Base-by-base conservation (phyloP, 805 yeast genomes). In the Starmera amethionina region DNA sequence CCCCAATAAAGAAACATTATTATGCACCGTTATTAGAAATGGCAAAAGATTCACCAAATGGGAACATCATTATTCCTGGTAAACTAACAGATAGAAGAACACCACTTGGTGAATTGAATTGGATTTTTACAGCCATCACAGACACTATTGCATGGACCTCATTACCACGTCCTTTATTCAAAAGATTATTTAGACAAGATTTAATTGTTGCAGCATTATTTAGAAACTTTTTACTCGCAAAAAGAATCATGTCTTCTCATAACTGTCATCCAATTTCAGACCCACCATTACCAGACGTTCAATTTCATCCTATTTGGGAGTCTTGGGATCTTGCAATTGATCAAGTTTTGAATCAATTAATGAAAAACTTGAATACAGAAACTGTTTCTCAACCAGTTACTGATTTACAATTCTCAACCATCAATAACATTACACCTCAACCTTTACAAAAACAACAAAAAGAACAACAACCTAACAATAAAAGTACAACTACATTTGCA, bases 61-160 rank as follows among this genome's bases (percentile, higher is more conserved):
- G 59, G 11, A 72, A 67, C 45, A 62, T 89, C 32, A 72, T 75
- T 30, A 85, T 90, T 13, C 97, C 97, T 0, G 97, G 97, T 2
- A 80, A 83, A 46, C 65, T 88, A 36, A 84, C 96, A 3, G 98
- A 93, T 56, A 73, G 97, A 55, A 71, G 96, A 46, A 93, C 97
- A 0, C 97, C 97, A 1, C 63, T 93, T 35, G 98, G 98, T 30
- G 98, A 93, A 57, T 70, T 93, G 40, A 88, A 87, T 58, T 93
- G 97, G 97, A 90, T 93, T 30, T 93, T 90, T 62, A 93, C 97
- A 1, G 97, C 98, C 3, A 87, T 93, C 32, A 90, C 97, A 4
- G 98, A 93, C 59, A 90, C 97, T 0, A 90, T 93, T 39, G 98
- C 98, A 2, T 93, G 97, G 97, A 86, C 96, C 0, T 76, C 89